Evolutionary conservation across 2,329 filamentous ascomycete genomes (phyloP).

Genomic region (Colletotrichum lini): DNA sequence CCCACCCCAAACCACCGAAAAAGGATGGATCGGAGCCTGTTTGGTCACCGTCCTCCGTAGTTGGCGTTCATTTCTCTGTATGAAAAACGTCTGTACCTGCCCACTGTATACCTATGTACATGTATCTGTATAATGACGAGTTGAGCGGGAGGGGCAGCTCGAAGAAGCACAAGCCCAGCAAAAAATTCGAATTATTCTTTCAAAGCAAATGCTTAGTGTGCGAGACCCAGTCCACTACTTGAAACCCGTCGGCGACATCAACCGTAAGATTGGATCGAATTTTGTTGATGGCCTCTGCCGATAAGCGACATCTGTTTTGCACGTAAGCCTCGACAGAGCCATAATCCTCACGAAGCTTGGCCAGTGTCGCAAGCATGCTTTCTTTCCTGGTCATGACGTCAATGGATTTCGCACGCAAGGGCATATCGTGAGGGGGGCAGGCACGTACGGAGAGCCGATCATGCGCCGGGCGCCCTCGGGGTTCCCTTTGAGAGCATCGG

Average conservation of each 20-base stretch:
- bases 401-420: background rate
- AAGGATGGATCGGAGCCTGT: constrained; percentile 5
- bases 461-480: constrained; percentile 60
- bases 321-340: constrained; percentile 77
- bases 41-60: background rate
- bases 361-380: constrained; percentile 63
- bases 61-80: constrained; percentile 14
- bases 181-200: background rate
- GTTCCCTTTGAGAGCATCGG: constrained; percentile 65
- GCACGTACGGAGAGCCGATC: constrained; percentile 60
- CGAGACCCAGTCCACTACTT: constrained; percentile 35
- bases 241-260: constrained; percentile 42
- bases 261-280: constrained; percentile 66
- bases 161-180: constrained; percentile 11
- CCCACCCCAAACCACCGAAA: background rate
- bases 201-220: constrained; percentile 24
- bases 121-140: constrained; percentile 37
- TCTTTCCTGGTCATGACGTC: constrained; percentile 54
- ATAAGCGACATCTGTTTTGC: constrained; percentile 69
- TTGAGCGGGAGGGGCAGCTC: constrained; percentile 17
- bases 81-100: constrained; percentile 25
- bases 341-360: constrained; percentile 71
- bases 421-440: background rate
- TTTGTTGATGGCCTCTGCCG: constrained; percentile 66
- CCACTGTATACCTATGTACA: constrained; percentile 26